phyloP scores from a whole-genome alignment of 169 alveolate genomes.

The Eimeria tenella region DNA sequence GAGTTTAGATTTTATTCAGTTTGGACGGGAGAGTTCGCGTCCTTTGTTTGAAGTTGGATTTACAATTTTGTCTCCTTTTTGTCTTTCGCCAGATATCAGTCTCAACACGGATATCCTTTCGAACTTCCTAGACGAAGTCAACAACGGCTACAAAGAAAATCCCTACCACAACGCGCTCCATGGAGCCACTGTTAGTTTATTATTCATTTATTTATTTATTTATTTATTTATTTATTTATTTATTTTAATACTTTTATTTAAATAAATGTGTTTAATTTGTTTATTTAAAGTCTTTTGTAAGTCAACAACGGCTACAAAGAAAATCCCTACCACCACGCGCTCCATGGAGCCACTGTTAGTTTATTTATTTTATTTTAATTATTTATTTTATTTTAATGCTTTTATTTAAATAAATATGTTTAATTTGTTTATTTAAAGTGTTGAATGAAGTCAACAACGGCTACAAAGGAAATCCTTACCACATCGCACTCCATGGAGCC shows the following conservation, averaged over 20 bases:
- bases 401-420: neutral
- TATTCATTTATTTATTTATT: neutral
- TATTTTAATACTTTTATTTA: neutral
- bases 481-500: conserved; percentile 12
- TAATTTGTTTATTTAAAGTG: neutral
- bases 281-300: neutral
- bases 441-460: conserved; percentile 32
- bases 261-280: no score
- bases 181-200: neutral
- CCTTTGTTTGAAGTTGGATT: conserved; percentile 54
- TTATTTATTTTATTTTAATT: neutral
- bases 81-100: conserved; percentile 43
- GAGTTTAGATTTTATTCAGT: neutral
- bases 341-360: conserved; percentile 39
- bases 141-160: neutral
- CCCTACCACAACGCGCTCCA: conserved; percentile 69
- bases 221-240: neutral
- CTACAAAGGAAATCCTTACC: conserved; percentile 18
- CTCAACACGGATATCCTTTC: conserved; percentile 1
- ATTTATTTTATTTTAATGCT: neutral
- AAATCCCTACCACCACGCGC: conserved; percentile 59
- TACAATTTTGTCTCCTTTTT: conserved; percentile 57
- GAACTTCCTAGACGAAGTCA: conserved; percentile 48
- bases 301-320: conserved; percentile 10
- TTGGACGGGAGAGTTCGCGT: neutral